Evolutionary conservation across 345 rosid species (phyloP).

Genomic region (Rhodamnia argentea): DNA sequence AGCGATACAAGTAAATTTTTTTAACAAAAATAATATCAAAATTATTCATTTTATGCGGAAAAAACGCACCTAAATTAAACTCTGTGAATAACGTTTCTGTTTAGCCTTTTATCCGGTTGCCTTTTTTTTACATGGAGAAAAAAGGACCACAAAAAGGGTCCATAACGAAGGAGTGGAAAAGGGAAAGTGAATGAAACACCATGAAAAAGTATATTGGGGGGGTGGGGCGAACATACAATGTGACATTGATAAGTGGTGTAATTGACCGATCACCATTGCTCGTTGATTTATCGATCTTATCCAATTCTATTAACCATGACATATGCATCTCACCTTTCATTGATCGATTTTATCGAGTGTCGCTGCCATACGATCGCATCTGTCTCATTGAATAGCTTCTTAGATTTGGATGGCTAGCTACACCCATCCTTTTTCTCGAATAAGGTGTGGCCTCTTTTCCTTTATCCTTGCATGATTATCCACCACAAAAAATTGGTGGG

Average conservation of each 20-base stretch:
- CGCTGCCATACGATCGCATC: neutral
- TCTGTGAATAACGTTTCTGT: neutral
- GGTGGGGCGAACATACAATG: neutral
- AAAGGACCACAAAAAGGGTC: neutral
- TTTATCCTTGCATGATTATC: slow-evolving; percentile 9
- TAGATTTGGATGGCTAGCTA: neutral
- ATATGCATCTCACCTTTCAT: neutral
- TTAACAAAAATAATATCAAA: too few relatives aligned
- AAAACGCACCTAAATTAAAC: neutral
- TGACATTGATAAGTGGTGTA: neutral
- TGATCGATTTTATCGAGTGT: neutral
- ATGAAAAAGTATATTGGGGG: neutral
- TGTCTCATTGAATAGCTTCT: neutral
- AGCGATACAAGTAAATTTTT: too few relatives aligned
- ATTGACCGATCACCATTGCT: neutral
- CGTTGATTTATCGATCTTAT: neutral
- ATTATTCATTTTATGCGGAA: too few relatives aligned
- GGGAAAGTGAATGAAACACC: neutral
- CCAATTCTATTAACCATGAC: neutral
- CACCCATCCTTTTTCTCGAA: neutral
- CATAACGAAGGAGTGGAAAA: neutral
- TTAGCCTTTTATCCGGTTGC: neutral
- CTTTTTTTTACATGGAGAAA: neutral
- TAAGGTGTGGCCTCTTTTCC: neutral
- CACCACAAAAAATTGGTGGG: slow-evolving; percentile 7